A percentile compares a stretch with the other conserved stretches of the same genome.
These are phyloP conservation scores for Populus simonii DNA, from an alignment of 345 rosid genomes.

Conservation along the genomic window DNA sequence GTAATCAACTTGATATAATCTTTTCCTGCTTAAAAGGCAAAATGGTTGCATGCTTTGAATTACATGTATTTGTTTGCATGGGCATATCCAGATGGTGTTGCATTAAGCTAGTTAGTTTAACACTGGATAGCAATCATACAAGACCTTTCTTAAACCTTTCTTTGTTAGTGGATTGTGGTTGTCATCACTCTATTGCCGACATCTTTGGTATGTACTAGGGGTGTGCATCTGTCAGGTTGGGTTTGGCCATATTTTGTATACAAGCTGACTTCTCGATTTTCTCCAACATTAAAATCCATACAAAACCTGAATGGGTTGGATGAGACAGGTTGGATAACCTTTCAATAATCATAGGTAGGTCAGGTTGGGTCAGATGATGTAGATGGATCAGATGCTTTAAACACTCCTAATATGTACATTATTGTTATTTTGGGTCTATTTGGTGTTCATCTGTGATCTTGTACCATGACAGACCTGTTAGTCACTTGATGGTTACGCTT, in stretches of 20 bases:
- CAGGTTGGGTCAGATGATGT: background rate
- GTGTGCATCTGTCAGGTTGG: background rate
- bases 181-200: background rate
- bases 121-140: background rate
- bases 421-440: background rate
- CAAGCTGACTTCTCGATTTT: background rate
- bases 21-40: background rate
- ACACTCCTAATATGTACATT: background rate
- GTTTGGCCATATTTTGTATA: background rate
- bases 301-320: background rate
- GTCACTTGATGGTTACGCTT: background rate
- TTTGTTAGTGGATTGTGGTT: background rate
- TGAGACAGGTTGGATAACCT: background rate
- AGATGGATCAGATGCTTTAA: background rate
- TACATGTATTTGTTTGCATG: background rate
- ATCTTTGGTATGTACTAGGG: background rate
- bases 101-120: background rate
- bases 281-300: background rate
- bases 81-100: background rate
- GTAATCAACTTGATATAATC: constrained; percentile 36
- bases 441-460: background rate
- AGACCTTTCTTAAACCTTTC: background rate
- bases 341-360: background rate
- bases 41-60: constrained; percentile 3
- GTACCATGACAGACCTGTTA: background rate